These are phyloP conservation scores for Thalassiosira hispida DNA, from an alignment of 352 stramenopile species.

Conservation along the genomic window DNA sequence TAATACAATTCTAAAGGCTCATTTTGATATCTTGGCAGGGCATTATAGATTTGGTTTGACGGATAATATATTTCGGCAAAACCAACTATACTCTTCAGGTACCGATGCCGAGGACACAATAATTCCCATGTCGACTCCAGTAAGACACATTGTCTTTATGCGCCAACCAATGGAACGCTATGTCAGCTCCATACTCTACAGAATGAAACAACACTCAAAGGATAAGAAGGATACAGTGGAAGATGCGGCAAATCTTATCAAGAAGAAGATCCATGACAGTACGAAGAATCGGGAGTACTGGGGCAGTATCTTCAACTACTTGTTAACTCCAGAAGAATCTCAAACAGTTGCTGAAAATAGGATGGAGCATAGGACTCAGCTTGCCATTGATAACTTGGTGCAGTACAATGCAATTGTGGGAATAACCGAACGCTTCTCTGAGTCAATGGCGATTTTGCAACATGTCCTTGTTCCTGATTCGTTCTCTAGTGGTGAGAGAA, in stretches of 20 bases:
- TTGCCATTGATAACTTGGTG: conserved; percentile 58
- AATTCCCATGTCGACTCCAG: neutral
- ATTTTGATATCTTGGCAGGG: conserved; percentile 57
- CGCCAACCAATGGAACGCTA: conserved; percentile 54
- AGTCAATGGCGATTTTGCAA: conserved; percentile 61
- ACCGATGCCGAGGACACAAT: neutral
- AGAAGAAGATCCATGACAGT: conserved; percentile 25
- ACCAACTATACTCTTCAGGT: too few relatives aligned
- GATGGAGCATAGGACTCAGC: conserved; percentile 8
- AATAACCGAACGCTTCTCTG: conserved; percentile 57
- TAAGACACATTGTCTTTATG: conserved; percentile 56
- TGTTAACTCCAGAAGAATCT: conserved; percentile 46
- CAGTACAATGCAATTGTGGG: conserved; percentile 66
- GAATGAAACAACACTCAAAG: conserved; percentile 10
- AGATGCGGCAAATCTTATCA: conserved; percentile 26
- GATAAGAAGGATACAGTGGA: conserved; percentile 27
- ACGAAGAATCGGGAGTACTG: conserved; percentile 26
- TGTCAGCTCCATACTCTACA: conserved; percentile 51
- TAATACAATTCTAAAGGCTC: conserved; percentile 38
- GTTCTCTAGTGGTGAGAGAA: neutral
- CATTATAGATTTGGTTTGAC: conserved; percentile 54
- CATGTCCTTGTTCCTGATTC: conserved; percentile 38
- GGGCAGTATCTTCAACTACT: conserved; percentile 45
- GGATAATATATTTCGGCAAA: conserved; percentile 26
- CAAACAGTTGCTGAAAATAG: neutral